Conservation (phyloP, 805 yeast species). For the Monosporozyma servazzii region DNA sequence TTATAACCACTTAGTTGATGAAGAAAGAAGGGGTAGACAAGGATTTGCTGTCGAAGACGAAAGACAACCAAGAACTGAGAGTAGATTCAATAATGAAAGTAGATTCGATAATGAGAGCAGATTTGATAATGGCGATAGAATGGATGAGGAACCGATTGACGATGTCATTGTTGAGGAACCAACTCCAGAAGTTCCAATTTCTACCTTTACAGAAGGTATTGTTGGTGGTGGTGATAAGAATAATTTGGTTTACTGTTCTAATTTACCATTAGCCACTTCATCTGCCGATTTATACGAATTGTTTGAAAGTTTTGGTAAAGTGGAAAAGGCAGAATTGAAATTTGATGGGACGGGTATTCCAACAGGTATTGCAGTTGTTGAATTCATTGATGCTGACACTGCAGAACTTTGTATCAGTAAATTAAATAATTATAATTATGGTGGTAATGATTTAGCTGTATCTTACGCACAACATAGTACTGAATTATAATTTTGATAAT, state of each 20-base stretch:
- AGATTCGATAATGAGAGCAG: background rate
- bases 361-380: conserved; percentile 75
- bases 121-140: background rate
- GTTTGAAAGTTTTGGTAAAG: conserved; percentile 75
- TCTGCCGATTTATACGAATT: conserved; percentile 75
- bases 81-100: background rate
- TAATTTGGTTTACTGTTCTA: conserved; percentile 55
- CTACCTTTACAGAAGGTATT: conserved; percentile 54
- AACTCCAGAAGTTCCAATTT: background rate
- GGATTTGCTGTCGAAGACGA: background rate
- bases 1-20: conserved; percentile 5
- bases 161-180: background rate
- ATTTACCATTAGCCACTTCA: conserved; percentile 83
- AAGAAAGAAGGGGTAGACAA: background rate
- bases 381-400: conserved; percentile 52
- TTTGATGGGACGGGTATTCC: conserved; percentile 55
- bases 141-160: background rate
- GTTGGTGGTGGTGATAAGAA: conserved; percentile 53
- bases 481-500: conserved; percentile 1
- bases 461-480: conserved; percentile 46
- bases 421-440: conserved; percentile 74
- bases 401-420: conserved; percentile 70
- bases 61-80: conserved; percentile 1
- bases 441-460: conserved; percentile 63
- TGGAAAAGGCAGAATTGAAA: conserved; percentile 68